Conservation (phyloP, 345 rosid species). For the Physaria fendleri region DNA sequence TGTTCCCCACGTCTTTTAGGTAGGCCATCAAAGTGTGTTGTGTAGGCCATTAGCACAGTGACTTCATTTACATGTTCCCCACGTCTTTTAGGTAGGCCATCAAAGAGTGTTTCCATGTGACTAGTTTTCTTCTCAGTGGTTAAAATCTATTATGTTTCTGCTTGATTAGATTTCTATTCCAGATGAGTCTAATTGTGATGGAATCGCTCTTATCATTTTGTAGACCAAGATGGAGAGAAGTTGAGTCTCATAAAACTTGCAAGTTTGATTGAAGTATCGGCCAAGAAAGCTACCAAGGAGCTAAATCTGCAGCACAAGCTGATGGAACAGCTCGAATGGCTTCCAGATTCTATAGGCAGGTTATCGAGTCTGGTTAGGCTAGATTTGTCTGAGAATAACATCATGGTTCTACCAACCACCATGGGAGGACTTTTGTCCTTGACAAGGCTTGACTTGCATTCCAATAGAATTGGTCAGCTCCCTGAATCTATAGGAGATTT, state of each 20-base stretch:
- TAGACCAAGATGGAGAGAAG: conserved; percentile 70
- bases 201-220: not conserved
- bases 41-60: no score
- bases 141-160: no score
- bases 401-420: conserved; percentile 55
- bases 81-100: conserved; percentile 54
- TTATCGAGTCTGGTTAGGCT: conserved; percentile 54
- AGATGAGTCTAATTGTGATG: not conserved
- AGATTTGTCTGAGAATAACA: conserved; percentile 80
- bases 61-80: no score
- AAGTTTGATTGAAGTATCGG: conserved; percentile 77
- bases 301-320: conserved; percentile 74
- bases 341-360: conserved; percentile 94
- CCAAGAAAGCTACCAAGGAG: conserved; percentile 76
- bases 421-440: conserved; percentile 77
- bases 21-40: no score
- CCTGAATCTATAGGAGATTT: conserved; percentile 81
- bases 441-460: conserved; percentile 68
- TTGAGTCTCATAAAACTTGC: conserved; percentile 88
- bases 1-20: no score
- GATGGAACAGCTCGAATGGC: conserved; percentile 88
- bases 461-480: conserved; percentile 63
- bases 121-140: no score
- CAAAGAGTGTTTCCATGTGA: not conserved
- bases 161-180: not conserved